phyloP scores from a whole-genome alignment of 2,329 filamentous ascomycete genomes.

The Hypocreales sp. region DNA sequence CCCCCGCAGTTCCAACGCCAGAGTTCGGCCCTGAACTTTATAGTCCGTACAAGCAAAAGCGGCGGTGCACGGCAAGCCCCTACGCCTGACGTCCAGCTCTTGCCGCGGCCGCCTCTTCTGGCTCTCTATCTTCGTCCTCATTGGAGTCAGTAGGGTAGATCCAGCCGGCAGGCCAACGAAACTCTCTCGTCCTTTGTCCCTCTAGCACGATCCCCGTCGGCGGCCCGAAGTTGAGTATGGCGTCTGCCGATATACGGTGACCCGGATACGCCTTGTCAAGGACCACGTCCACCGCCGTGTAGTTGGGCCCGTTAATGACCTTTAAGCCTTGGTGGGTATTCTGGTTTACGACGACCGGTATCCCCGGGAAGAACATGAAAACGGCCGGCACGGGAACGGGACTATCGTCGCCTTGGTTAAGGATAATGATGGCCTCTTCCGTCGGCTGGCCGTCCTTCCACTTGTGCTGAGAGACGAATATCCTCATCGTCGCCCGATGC shows the following conservation, averaged over 20 bases:
- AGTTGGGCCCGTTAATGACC: constrained; percentile 1
- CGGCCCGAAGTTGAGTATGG: no score
- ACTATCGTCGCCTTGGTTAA: constrained; percentile 1
- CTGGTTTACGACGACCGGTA: constrained; percentile 1
- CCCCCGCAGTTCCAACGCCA: no score
- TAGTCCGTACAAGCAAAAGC: no score
- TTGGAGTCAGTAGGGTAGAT: no score
- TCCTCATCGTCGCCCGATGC: not conserved
- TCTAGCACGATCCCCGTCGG: no score
- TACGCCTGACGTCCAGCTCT: no score
- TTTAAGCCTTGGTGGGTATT: constrained; percentile 1
- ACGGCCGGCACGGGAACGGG: constrained; percentile 1
- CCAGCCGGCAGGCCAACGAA: no score
- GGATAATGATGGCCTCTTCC: constrained; percentile 1
- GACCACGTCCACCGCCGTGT: constrained; percentile 1
- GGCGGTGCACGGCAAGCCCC: no score
- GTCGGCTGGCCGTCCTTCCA: not conserved
- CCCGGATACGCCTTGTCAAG: constrained; percentile 1
- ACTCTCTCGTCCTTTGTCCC: no score
- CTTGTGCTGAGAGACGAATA: constrained; percentile 1
- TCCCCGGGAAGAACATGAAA: constrained; percentile 2
- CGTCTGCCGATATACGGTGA: not conserved
- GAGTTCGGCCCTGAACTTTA: no score
- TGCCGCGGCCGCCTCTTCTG: no score
- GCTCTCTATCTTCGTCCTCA: no score